Evolutionary conservation across 2,329 filamentous ascomycete genomes (phyloP), one percentile per base, ranked within the genome.

Genomic region (Cladosporium velox): DNA sequence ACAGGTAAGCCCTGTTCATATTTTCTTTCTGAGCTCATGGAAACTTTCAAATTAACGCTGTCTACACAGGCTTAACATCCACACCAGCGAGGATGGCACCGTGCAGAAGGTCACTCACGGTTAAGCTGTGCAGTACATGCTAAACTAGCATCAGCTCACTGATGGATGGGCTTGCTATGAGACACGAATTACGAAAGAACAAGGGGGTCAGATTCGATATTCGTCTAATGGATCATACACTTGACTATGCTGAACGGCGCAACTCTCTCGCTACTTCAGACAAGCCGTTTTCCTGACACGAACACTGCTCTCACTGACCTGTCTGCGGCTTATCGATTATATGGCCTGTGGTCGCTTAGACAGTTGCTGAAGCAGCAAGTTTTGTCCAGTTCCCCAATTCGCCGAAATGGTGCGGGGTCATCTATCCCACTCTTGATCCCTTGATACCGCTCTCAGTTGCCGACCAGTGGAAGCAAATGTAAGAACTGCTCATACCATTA

Each of bases 41-140:
- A 3, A 18, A 4, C 24, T 10, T 58, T 30, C 38, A 21, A 6
- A 41, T 32, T 34, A 51, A 64, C 32, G 10, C 15, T n/a, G 6
- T 47, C 18, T 49, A 4, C 38, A 30, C 63, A 79, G 78, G 58
- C 70, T 84, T 67, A 84, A 84, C 68, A 77, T 84, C 41, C 82
- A 84, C 69, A 81, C 83, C 64, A 77, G 73, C 52, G 79, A 81
- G 12, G 79, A 84, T 65, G 82, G 82, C 3, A 83, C 80, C 2
- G 81, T 84, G 21, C 78, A 74, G 72, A 81, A 83, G 68, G 80
- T 84, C 41, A 79, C 75, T 15, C 79, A 82, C 69, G 82, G 82
- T 69, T 83, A 68, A 71, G 38, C 5, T 10, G 28, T 12, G 41
- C 41, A 21, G 8, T 24, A 47, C 10, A 47, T 47, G 57, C 18